Conservation (phyloP, 345 rosid genomes). For the Eucalyptus cloeziana region DNA sequence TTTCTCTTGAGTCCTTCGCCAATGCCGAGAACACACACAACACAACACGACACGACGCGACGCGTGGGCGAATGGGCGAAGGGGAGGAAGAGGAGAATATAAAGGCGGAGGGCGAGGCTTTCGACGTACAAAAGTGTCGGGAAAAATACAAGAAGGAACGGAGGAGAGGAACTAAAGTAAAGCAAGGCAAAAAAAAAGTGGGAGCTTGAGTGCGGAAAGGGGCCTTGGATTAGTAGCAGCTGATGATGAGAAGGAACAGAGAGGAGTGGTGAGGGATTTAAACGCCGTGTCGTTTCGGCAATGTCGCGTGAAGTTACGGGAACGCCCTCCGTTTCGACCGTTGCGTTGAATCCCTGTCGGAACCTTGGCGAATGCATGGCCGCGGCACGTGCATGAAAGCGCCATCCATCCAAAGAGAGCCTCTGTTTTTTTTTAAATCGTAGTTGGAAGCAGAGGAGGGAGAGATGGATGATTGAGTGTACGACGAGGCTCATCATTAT, state of each 20-base stretch:
- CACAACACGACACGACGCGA: no score
- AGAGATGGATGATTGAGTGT: neutral
- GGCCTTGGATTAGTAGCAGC: neutral
- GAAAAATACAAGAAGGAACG: neutral
- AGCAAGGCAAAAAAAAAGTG: neutral
- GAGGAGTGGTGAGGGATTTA: neutral
- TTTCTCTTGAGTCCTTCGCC: neutral
- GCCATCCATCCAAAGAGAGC: neutral
- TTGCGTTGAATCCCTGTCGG: neutral
- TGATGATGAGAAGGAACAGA: neutral
- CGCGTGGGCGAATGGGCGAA: neutral
- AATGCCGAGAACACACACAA: neutral
- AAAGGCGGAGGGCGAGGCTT: neutral
- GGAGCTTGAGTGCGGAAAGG: neutral
- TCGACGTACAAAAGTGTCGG: neutral
- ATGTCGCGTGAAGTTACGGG: neutral
- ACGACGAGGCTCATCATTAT: neutral
- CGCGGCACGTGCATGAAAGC: neutral
- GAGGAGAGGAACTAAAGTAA: neutral
- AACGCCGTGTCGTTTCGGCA: neutral
- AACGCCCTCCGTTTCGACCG: neutral
- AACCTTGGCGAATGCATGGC: neutral
- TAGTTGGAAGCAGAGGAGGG: neutral
- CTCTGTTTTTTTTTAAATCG: no score
- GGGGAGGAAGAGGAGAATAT: neutral